Evolutionary conservation across 805 yeast species (phyloP), one percentile per base, ranked within the genome.

Genomic region (Tetrapisispora iriomotensis): DNA sequence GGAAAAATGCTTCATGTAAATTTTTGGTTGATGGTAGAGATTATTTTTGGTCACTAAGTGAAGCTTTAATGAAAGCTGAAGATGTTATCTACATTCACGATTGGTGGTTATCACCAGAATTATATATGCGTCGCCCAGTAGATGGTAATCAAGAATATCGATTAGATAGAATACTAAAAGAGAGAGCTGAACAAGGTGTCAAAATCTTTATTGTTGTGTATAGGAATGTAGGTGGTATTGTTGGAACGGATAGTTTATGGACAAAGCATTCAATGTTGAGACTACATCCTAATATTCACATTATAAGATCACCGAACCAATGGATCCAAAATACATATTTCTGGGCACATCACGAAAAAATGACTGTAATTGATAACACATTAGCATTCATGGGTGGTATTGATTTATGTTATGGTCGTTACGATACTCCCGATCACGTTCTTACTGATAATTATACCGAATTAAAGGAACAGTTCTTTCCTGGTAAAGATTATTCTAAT

Each of bases 291-390:
- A 92, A 92, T 54, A 77, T 92, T 37, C 90, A 84, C 60, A 87
- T 90, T 12, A 73, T 92, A 44, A 74, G 99, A 49, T 88, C 96
- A 1, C 99, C 99, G 5, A 88, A 92, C 50, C 99, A 92, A 58
- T 75, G 92, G 57, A 64, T 85, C 39, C 96, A 92, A 56, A 84
- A 85, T 49, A 90, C 96, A 0, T 82, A 78, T 53, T 94, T 92
- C 58, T 92, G 98, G 98, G 98, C 99, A 0, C 99, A 92, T 65
- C 99, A 92, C 64, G 99, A 92, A 54, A 92, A 92, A 54, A 60
- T 92, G 41, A 77, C 88, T 44, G 73, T 92, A 26, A 67, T 92
- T 42, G 99, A 92, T 60, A 84, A 84, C 47, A 79, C 88, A 0
- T 72, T 87, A 33, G 94, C 94, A 2, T 92, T 90, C 56, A 65